phyloP scores from a whole-genome alignment of 2,329 filamentous ascomycete species.

The Cytospora piceae region DNA sequence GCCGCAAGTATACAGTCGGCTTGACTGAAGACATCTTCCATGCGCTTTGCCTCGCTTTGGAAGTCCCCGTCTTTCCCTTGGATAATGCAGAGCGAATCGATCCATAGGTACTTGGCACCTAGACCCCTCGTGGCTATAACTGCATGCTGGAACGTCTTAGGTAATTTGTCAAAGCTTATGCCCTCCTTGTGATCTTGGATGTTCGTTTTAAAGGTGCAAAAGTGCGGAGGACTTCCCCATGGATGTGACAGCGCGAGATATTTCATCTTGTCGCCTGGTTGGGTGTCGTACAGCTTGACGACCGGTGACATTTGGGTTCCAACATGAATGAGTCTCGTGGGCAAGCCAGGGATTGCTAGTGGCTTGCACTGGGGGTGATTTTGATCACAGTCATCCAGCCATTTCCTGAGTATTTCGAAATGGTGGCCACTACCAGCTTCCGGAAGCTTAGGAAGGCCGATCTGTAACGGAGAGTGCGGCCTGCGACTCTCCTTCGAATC shows the following conservation, averaged over 20 bases:
- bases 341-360: conserved; percentile 5
- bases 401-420: conserved; percentile 30
- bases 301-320: not conserved
- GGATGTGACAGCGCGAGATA: conserved; percentile 36
- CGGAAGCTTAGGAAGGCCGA: conserved; percentile 19
- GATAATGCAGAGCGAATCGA: conserved; percentile 36
- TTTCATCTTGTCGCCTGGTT: conserved; percentile 18
- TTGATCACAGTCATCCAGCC: conserved; percentile 30
- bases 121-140: conserved; percentile 28
- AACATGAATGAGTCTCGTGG: conserved; percentile 34
- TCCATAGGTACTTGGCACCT: conserved; percentile 32
- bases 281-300: conserved; percentile 20
- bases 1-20: conserved; percentile 37
- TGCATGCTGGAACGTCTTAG: conserved; percentile 30
- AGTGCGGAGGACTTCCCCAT: conserved; percentile 33
- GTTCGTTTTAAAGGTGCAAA: conserved; percentile 27
- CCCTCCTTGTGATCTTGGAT: not conserved
- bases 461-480: conserved; percentile 10
- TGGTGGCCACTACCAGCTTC: conserved; percentile 20
- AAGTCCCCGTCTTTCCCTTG: conserved; percentile 34
- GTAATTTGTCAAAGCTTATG: conserved; percentile 22
- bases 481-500: not conserved
- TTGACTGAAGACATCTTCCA: conserved; percentile 37
- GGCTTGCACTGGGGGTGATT: conserved; percentile 12
- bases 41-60: conserved; percentile 32